A percentile compares a stretch with the other conserved stretches of the same genome.
Conservation (phyloP, 1,284 basidiomycete species). For the Rhodotorula sp. region DNA sequence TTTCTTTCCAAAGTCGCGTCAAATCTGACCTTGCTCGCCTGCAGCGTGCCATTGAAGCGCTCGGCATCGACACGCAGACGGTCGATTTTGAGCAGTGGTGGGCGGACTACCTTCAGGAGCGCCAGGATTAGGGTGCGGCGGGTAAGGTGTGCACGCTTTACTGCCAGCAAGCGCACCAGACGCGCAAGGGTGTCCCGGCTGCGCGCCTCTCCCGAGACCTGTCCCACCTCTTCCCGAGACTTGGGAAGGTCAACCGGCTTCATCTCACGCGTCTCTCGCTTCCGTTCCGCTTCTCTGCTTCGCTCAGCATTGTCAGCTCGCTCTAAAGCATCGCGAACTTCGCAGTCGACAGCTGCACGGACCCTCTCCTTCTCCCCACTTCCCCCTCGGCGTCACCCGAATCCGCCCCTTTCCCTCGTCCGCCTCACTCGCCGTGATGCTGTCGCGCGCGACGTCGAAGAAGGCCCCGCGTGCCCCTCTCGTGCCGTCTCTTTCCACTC, state of each 20-base stretch:
- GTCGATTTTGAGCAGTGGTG: slow-evolving; percentile 31
- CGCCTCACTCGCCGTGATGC: background rate
- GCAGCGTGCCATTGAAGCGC: slow-evolving; percentile 33
- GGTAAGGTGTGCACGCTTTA: too few relatives aligned
- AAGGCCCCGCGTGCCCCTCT: background rate
- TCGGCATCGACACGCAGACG: slow-evolving; percentile 35
- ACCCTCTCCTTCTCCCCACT: background rate
- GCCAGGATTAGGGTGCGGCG: background rate
- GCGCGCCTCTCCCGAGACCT: too few relatives aligned
- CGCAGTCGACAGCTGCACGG: background rate
- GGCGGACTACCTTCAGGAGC: slow-evolving; percentile 16
- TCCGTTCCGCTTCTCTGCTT: background rate
- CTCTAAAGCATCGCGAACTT: too few relatives aligned
- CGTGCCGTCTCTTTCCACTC: background rate
- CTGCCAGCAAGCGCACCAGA: too few relatives aligned
- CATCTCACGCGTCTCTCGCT: background rate
- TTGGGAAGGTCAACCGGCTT: background rate
- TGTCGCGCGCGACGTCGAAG: background rate
- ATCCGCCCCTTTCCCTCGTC: background rate
- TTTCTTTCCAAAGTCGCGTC: background rate
- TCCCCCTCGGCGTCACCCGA: background rate
- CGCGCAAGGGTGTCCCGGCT: too few relatives aligned
- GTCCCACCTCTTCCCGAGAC: background rate
- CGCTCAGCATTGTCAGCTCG: too few relatives aligned
- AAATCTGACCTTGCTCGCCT: background rate